A percentile compares a stretch with the other conserved stretches of the same genome.
Conservation (phyloP, 345 rosid genomes). For the Brassica rapa region DNA sequence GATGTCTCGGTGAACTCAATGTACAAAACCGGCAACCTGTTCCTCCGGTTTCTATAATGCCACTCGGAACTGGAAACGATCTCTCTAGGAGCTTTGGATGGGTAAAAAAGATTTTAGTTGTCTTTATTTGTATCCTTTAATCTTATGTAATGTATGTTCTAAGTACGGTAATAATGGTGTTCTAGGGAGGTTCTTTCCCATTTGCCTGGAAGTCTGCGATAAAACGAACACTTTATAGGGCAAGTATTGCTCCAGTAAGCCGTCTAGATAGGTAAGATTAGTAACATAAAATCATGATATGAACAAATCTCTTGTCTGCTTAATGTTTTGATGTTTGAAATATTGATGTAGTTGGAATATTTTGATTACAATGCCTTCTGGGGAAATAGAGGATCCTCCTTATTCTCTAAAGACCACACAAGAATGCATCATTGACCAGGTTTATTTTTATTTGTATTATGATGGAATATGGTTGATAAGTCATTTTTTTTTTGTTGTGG, state of each 20-base stretch:
- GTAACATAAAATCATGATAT: background rate
- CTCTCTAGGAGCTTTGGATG: conserved; percentile 93
- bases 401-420: conserved; percentile 70
- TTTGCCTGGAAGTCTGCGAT: conserved; percentile 93
- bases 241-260: conserved; percentile 54
- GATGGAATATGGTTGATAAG: background rate
- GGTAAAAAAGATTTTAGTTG: conserved; percentile 45
- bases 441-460: conserved; percentile 24
- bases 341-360: conserved; percentile 71
- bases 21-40: conserved; percentile 56
- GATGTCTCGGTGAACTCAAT: conserved; percentile 74
- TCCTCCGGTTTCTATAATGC: conserved; percentile 90
- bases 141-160: conserved; percentile 23
- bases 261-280: conserved; percentile 72
- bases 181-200: conserved; percentile 93
- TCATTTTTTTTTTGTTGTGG: background rate
- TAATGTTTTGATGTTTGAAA: background rate
- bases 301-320: conserved; percentile 9
- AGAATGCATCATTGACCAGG: conserved; percentile 68
- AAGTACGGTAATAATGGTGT: conserved; percentile 28
- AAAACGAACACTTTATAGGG: conserved; percentile 73
- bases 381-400: conserved; percentile 67
- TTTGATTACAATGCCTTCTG: conserved; percentile 67
- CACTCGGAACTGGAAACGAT: conserved; percentile 97
- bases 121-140: background rate